Conservation (phyloP, 441 rosid species). For the Dalechampia spathulata region DNA sequence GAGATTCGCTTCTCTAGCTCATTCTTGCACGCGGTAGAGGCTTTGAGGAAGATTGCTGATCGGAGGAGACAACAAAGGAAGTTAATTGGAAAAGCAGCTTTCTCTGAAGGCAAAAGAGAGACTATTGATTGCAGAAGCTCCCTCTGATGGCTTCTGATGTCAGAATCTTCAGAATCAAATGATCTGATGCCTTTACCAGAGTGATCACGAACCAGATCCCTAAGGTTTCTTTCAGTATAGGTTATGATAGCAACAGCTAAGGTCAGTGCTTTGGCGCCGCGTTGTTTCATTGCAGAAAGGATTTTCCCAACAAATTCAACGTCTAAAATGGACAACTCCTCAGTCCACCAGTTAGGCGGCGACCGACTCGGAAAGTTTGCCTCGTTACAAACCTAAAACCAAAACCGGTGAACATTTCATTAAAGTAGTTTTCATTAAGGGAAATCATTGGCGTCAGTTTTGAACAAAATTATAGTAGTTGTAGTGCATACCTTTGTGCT, state of each 20-base stretch:
- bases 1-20: conserved; percentile 78
- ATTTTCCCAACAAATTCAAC: conserved; percentile 44
- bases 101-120: conserved; percentile 59
- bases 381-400: conserved; percentile 53
- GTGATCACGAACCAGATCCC: conserved; percentile 76
- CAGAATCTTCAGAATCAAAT: conserved; percentile 23
- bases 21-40: conserved; percentile 45
- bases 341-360: conserved; percentile 97
- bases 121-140: conserved; percentile 61
- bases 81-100: conserved; percentile 54
- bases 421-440: background rate
- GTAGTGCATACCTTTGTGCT: conserved; percentile 37
- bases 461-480: no score
- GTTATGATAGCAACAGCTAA: conserved; percentile 55
- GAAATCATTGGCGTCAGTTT: no score
- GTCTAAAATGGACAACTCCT: conserved; percentile 69
- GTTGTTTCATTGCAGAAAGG: conserved; percentile 52
- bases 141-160: conserved; percentile 36
- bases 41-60: conserved; percentile 52
- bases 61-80: conserved; percentile 91
- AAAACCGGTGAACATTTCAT: background rate
- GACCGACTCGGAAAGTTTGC: conserved; percentile 73
- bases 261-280: conserved; percentile 51
- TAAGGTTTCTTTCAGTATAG: conserved; percentile 69
- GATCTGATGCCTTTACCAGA: conserved; percentile 49